Evolutionary conservation across 139 green algal species (phyloP), one percentile per base, ranked within the genome.

Genomic region (Chlamydomonas sphaeroides): DNA sequence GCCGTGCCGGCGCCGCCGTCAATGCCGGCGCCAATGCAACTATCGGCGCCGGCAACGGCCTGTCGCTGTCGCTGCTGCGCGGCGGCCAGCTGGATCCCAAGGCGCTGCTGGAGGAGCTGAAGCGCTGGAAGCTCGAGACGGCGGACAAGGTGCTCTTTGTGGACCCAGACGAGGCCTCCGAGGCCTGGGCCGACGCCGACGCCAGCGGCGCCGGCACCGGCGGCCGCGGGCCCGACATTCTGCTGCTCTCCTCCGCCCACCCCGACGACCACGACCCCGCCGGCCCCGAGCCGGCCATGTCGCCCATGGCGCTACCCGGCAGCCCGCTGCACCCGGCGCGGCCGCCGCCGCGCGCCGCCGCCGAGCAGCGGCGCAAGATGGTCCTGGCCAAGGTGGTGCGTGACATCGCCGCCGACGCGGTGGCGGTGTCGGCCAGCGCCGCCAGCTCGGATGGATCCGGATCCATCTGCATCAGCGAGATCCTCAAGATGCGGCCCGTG

Each of bases 91-190:
- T 84, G 33, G 78, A 88, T 66, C 66, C 57, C 0, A 61, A 57
- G 59, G 62, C 76, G 39, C 65, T 90, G 30, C 71, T 90, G 25
- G 70, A 88, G 65, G 78, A 88, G 72, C 73, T 90, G 25, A 66
- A 78, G 45, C 57, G 71, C 10, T 90, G 86, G 86, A 90, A 90
- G 83, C 26, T 90, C 65, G 79, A 86, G 25, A 85, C 86, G 8
- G 86, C 86, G 1, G 86, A 90, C 66, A 53, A 48, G 30, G 86
- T 82, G 23, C 63, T 90, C 5, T 57, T 83, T 18, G 67, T 71
- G 5, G 79, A 89, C 36, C 77, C 77, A 23, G 77, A 84, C 28
- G 65, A 80, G 39, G 38, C 61, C 6, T 4, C 38, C 72, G 51
- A 28, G 26, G 21, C 5, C 8, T 17, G 17, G 7, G 74, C 32